Base-by-base conservation (phyloP, 148 eudicot genomes). In the Selenicereus undatus region DNA sequence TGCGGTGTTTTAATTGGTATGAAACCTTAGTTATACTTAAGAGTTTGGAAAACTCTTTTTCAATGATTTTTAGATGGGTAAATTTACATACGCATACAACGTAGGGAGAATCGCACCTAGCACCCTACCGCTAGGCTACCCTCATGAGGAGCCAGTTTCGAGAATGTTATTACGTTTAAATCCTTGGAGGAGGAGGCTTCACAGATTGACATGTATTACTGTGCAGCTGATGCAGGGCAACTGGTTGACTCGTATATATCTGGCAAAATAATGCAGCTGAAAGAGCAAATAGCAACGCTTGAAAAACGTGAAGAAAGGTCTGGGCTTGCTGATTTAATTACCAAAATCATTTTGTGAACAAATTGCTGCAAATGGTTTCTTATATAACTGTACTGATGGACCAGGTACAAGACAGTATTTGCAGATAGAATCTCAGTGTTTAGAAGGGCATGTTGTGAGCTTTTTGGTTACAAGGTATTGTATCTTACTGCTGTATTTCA, bases 271-370 rank as follows among this genome's bases (percentile, higher is more conserved):
- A 84, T 90, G 84, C 95, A 92, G 85, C 87, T 94, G 76, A 97
- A 97, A 87, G 98, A 94, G 89, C 99, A 97, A 87, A 97, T 97
- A 87, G 97, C 98, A 66, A 94, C 94, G 58, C 98, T 97, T 79
- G 99, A 94, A 82, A 97, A 97, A 81, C 99, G 97, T 10, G 99
- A 97, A 83, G 99, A 94, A 89, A 90, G 99, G 99, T 97, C 24
- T 77, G 89, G 69, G 39, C 77, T 56, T 66, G 42, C 36, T 83
- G 42, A 70, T n/a, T 76, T 36, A 62, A n/a, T 32, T 69, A 21
- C 54, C 42, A 12, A 12, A 50, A 43, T 43, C 52, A 56, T 60
- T 6, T n/a, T 72, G 50, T 72, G 71, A 18, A 45, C 43, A 50
- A 58, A 75, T 42, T 71, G 51, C 50, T 2, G 51, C 56, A 48